Evolutionary conservation across 768 basidiomycete species (phyloP), one percentile per base, ranked within the genome.

Genomic region (Coprinopsis marcescibilis): DNA sequence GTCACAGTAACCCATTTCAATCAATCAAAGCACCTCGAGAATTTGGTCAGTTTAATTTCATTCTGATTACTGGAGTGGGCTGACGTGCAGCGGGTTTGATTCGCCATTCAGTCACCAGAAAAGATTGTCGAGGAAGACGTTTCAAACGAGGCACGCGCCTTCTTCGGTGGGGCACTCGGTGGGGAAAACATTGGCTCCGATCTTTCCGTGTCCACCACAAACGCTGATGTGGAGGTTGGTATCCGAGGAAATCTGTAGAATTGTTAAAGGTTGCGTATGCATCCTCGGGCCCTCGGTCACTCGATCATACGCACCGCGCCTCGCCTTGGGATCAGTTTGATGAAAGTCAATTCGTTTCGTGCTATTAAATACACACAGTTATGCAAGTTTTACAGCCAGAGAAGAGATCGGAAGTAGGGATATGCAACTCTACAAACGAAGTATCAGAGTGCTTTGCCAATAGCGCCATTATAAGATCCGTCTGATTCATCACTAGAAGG

Each of bases 1-100:
- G 68, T 72, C 3, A 45, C 43, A 13, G 57, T 75, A 12, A 70
- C 64, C 1, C 57, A 69, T 44, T 55, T 70, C 24, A 72, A 74
- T 35, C 52, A 60, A 27, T 51, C 43, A 1, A 64, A 66, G 8
- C 72, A 72, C 52, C 55, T 73, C 8, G 39, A 46, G 24, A 10
- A 45, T 2, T 21, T 69, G 48, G 70, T 65, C 34, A 20, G 58
- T 52, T 15, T 20, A n/a, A n/a, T n/a, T n/a, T n/a, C n/a, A n/a
- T n/a, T n/a, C n/a, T n/a, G n/a, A n/a, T n/a, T n/a, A n/a, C n/a
- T n/a, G n/a, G n/a, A n/a, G n/a, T n/a, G n/a, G n/a, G n/a, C n/a
- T n/a, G n/a, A n/a, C n/a, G n/a, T n/a, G n/a, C n/a, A n/a, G n/a
- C n/a, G 2, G 1, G 5, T 15, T 8, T 14, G n/a, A 17, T 23